phyloP scores from a whole-genome alignment of 306 rosid species.

The Cucumis cinereus region DNA sequence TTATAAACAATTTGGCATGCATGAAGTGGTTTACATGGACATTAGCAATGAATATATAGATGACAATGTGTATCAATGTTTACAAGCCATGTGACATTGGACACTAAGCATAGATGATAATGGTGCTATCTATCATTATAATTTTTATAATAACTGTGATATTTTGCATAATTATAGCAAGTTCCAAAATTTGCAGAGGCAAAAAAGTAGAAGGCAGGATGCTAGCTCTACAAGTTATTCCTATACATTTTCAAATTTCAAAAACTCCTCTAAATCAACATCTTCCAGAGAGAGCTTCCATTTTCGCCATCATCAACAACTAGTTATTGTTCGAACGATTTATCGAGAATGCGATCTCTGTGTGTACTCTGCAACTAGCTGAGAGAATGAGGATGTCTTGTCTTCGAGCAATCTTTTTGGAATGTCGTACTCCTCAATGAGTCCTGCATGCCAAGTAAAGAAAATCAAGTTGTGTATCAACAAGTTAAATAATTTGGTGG shows the following conservation, averaged over 20 bases:
- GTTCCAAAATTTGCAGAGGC: neutral
- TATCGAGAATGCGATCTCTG: constrained; percentile 35
- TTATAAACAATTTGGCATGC: too few relatives aligned
- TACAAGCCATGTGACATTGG: too few relatives aligned
- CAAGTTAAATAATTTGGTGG: neutral
- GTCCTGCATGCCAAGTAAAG: constrained; percentile 30
- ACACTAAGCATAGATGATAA: too few relatives aligned
- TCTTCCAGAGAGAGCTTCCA: neutral
- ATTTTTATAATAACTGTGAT: too few relatives aligned
- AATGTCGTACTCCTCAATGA: constrained; percentile 54
- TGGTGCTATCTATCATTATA: too few relatives aligned
- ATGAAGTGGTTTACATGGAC: too few relatives aligned
- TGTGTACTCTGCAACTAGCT: constrained; percentile 72
- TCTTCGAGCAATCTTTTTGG: constrained; percentile 56
- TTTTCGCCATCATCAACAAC: neutral
- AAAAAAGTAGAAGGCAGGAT: neutral
- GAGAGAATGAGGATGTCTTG: constrained; percentile 62
- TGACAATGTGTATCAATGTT: too few relatives aligned
- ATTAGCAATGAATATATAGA: too few relatives aligned
- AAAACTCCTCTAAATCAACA: neutral
- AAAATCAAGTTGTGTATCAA: neutral
- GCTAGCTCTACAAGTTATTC: neutral
- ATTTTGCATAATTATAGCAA: too few relatives aligned
- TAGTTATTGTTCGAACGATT: neutral
- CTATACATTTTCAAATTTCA: neutral